Conservation (phyloP, 352 stramenopile species). For the Globisporangium nodosum region DNA sequence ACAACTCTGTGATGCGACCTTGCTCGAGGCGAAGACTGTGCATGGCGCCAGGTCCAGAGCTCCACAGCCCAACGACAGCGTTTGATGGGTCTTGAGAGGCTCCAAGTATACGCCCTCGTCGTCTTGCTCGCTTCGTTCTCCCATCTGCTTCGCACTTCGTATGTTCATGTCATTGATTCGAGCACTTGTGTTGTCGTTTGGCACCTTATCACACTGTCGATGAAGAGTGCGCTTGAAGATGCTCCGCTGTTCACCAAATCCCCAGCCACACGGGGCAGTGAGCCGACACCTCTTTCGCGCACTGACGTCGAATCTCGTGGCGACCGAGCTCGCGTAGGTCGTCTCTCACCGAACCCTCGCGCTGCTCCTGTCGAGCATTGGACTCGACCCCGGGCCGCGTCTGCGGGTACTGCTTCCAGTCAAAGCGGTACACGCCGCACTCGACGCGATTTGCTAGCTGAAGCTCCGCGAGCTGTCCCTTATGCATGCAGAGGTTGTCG, state of each 20-base stretch:
- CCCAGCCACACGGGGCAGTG: constrained; percentile 63
- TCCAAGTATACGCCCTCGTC: neutral
- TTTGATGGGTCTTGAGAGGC: too few species aligned
- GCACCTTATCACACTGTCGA: too few species aligned
- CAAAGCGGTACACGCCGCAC: constrained; percentile 53
- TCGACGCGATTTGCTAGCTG: constrained; percentile 14
- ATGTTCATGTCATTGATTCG: neutral
- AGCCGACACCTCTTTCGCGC: constrained; percentile 47
- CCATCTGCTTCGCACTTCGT: too few species aligned
- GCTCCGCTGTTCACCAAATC: constrained; percentile 9
- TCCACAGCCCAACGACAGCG: too few species aligned
- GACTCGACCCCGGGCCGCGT: constrained; percentile 17
- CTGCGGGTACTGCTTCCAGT: constrained; percentile 51
- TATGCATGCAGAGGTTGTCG: constrained; percentile 63
- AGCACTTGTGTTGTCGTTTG: neutral
- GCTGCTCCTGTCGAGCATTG: constrained; percentile 11
- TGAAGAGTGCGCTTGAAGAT: too few species aligned
- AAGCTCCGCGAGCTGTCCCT: constrained; percentile 10
- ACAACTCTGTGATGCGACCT: constrained; percentile 5
- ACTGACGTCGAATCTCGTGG: constrained; percentile 21
- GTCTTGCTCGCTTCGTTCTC: neutral
- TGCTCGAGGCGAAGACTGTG: too few species aligned
- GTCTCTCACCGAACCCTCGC: constrained; percentile 16
- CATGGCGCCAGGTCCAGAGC: too few species aligned
- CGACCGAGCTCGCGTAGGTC: constrained; percentile 9